phyloP scores from a whole-genome alignment of 2,329 filamentous ascomycete genomes.

The Penicillium rolfsii region DNA sequence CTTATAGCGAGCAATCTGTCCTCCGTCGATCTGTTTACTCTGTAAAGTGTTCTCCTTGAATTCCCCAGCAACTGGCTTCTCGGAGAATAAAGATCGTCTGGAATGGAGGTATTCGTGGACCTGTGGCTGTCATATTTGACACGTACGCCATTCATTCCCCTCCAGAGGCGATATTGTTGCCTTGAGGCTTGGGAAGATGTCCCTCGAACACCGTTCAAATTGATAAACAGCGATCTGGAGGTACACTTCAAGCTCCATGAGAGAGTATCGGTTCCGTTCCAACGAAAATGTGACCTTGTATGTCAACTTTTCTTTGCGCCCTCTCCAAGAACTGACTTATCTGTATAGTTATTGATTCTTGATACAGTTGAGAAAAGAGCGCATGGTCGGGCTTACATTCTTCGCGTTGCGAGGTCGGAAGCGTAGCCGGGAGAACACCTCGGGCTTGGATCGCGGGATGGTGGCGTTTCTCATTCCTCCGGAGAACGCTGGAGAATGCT shows the following conservation, averaged over 20 bases:
- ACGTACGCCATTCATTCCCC: background rate
- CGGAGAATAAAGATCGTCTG: conserved; percentile 18
- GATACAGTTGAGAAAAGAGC: background rate
- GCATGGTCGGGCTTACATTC: conserved; percentile 25
- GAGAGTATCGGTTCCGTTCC: too few species aligned
- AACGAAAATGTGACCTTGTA: background rate
- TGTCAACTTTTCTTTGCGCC: background rate
- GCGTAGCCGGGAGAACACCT: background rate
- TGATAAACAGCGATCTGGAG: too few species aligned
- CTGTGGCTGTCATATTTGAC: conserved; percentile 10
- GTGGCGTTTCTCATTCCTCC: conserved; percentile 30
- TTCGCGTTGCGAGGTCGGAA: conserved; percentile 26
- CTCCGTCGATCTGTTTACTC: background rate
- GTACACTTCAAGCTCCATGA: background rate
- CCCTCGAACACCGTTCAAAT: background rate
- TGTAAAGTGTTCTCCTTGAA: conserved; percentile 21
- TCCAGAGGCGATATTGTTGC: background rate
- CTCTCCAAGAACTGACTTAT: background rate
- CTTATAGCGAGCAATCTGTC: background rate
- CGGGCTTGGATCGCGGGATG: conserved; percentile 12
- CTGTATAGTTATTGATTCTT: background rate
- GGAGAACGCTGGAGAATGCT: conserved; percentile 23
- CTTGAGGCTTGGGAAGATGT: background rate
- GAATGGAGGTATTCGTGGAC: conserved; percentile 21
- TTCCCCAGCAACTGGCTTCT: conserved; percentile 15